Base-by-base conservation (phyloP, 1,284 basidiomycete species). In the Naganishia cerealis region DNA sequence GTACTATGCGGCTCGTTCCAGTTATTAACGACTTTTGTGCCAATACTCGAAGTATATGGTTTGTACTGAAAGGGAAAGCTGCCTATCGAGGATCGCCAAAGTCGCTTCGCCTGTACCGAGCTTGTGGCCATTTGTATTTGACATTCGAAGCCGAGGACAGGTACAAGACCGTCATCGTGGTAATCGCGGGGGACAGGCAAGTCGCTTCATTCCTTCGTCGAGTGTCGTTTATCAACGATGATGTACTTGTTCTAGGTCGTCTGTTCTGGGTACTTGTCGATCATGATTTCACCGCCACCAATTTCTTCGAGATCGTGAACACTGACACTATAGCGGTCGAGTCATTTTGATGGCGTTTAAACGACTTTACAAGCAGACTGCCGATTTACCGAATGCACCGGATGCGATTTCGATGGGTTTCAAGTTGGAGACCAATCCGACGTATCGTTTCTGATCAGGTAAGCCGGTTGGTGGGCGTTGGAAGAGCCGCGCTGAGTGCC, bases 341-440 rank as follows among this genome's bases (percentile, higher is more conserved):
- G 91, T 99, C 26, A 99, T 96, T 0, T 98, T 98, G 81, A 94
- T 99, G 89, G 96, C 96, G 16, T 86, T 99, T 55, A 99, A 99
- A 79, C 90, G 95, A 21, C 87, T 99, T 61, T 89, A 90, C 74
- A 90, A 90, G 50, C 90, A 90, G 72, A 74, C 79, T 43, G 77
- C 81, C 59, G 79, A 80, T 58, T 84, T 85, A 70, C 94, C 94
- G 0, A 88, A 90, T 71, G 89, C 88, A 3, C 86, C 88, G 67
- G 95, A 99, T 73, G 93, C 92, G 0, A 87, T 97, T 54, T 92
- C 94, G 0, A 86, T 94, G 69, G 83, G 94, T 62, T 86, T 88
- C 71, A 94, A 94, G 79, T 85, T 99, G 67, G 83, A 84, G 3
- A 99, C 88, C 76, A 89, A 94, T 72, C 82, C 82, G 2, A 79